Percentiles rank a stretch among this genome's conserved stretches.
phyloP scores from a whole-genome alignment of 768 basidiomycete genomes.

The Tulasnella sp. region DNA sequence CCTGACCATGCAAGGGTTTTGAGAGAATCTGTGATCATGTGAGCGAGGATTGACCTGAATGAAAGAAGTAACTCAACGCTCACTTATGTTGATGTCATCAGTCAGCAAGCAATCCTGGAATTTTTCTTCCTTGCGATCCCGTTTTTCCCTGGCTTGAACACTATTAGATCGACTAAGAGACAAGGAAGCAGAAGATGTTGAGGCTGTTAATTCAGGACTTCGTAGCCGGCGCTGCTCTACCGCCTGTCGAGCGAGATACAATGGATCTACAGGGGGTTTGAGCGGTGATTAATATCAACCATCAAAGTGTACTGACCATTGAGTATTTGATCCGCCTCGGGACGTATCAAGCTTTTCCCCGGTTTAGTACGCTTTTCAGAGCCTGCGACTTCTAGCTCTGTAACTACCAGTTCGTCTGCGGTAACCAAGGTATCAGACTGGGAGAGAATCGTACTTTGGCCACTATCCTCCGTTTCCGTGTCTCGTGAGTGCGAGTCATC shows the following conservation, averaged over 20 bases:
- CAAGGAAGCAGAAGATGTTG: constrained; percentile 22
- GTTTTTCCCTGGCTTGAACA: constrained; percentile 19
- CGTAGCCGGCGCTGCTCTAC: constrained; percentile 19
- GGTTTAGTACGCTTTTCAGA: constrained; percentile 19
- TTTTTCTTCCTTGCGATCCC: constrained; percentile 49
- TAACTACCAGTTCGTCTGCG: constrained; percentile 64
- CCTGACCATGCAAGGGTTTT: constrained; percentile 92
- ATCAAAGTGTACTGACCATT: constrained; percentile 39
- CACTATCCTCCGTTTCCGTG: too few relatives aligned
- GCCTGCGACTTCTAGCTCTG: constrained; percentile 49
- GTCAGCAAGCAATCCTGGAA: constrained; percentile 66
- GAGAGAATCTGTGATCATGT: constrained; percentile 25
- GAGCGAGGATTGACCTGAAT: not conserved
- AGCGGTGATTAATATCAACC: not conserved
- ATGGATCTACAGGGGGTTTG: constrained; percentile 7
- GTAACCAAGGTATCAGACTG: constrained; percentile 28
- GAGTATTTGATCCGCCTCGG: constrained; percentile 62
- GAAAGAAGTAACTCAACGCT: constrained; percentile 21
- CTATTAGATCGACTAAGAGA: constrained; percentile 3
- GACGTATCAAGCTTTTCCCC: constrained; percentile 38
- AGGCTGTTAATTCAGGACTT: constrained; percentile 18
- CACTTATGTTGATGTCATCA: constrained; percentile 73
- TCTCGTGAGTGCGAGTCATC: too few relatives aligned
- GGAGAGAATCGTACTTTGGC: too few relatives aligned
- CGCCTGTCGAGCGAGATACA: constrained; percentile 15